Base-by-base conservation (phyloP, 2,329 filamentous ascomycete genomes). In the Coniochaeta prunicola region DNA sequence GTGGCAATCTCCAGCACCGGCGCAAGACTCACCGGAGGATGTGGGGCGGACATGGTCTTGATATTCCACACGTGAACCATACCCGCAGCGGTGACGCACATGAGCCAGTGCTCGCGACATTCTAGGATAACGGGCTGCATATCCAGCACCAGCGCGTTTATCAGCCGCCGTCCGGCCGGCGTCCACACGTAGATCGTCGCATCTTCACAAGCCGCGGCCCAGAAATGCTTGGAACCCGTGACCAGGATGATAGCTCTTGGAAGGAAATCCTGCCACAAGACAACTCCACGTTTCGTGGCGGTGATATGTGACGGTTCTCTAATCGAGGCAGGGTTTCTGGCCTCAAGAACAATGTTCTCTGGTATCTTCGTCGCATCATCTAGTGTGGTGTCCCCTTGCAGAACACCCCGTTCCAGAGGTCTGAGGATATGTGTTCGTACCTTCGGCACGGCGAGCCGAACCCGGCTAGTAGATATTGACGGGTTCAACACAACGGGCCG, bases 41-140 rank as follows among this genome's bases (percentile, higher is more conserved):
- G 92, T 19, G 92, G 90, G 0, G 92, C 88, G 3, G 87, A 86
- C 69, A 96, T 87, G 0, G 85, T 89, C 64, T 88, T 88, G 60
- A 97, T 80, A 70, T 97, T 93, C 92, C 93, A 99, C 45, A 99
- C 90, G 71, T 97, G 88, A 66, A 88, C 94, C 74, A 93, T 84
- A 5, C 94, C 94, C 4, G 90, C 88, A 1, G 93, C 89, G 4
- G 91, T 93, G 63, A 99, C 89, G 69, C 90, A 93, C 56, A 99
- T 80, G 5, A 99, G 77, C 90, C 91, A 97, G 76, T 89, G 89
- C 12, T 90, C 90, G 59, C 92, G 85, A 67, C 89, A 93, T 70
- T 97, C 94, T 28, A 99, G 80, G 59, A 99, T 94, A 33, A 97
- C 92, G 0, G 94, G 91, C 67, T 97, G 92, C 2, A 93, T 87